A percentile compares a stretch with the other conserved stretches of the same genome.
Conservation (phyloP, 2,329 filamentous ascomycete species). For the Fusarium subglutinans region DNA sequence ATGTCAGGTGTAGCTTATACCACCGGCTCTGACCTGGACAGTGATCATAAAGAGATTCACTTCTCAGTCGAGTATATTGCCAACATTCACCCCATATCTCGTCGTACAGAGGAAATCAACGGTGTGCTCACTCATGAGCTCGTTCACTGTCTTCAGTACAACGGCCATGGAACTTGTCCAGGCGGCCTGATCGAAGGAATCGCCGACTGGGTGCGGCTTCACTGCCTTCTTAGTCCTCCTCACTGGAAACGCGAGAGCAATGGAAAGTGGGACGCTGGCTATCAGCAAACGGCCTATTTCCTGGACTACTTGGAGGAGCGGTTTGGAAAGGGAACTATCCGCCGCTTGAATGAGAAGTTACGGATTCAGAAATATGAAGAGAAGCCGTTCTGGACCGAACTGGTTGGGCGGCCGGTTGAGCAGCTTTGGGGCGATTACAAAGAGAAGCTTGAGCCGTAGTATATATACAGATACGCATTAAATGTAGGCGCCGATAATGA, state of each 20-base stretch:
- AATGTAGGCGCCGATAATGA: background rate
- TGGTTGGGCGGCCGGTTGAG: conserved; percentile 73
- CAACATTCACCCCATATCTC: conserved; percentile 52
- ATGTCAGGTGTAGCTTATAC: conserved; percentile 93
- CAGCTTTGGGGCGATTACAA: conserved; percentile 81
- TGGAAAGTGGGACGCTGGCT: conserved; percentile 85
- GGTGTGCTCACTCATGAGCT: conserved; percentile 93
- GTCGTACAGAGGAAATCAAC: conserved; percentile 70
- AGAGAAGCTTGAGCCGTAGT: conserved; percentile 39
- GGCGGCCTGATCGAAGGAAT: conserved; percentile 89
- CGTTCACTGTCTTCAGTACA: conserved; percentile 93
- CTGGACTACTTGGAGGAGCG: conserved; percentile 82
- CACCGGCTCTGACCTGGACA: conserved; percentile 78
- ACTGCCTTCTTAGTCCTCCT: conserved; percentile 75
- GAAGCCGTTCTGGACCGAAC: conserved; percentile 71
- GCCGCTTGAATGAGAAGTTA: conserved; percentile 74
- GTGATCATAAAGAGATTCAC: conserved; percentile 93
- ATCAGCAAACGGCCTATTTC: conserved; percentile 92
- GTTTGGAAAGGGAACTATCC: conserved; percentile 68
- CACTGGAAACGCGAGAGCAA: conserved; percentile 76
- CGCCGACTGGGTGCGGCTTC: conserved; percentile 90
- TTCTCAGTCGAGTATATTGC: conserved; percentile 81
- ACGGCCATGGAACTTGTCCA: conserved; percentile 68
- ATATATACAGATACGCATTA: background rate
- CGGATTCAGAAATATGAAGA: conserved; percentile 71